Conservation (phyloP, 805 yeast species). For the Kodamaea sagamina region DNA sequence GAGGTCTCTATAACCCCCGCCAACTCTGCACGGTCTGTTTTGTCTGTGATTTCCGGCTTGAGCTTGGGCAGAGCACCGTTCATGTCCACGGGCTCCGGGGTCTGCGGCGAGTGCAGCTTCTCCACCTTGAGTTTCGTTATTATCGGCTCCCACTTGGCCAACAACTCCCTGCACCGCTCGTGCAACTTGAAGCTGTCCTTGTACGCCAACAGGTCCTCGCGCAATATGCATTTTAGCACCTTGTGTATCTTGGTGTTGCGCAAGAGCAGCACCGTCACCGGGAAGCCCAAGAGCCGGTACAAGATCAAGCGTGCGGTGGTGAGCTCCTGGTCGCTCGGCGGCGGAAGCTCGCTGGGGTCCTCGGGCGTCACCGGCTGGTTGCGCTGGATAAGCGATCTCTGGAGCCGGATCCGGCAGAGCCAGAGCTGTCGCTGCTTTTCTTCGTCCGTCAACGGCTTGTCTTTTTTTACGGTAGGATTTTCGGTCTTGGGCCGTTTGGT, state of each 20-base stretch:
- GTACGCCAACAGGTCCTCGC: conserved; percentile 40
- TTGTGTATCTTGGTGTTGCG: conserved; percentile 51
- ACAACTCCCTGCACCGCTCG: conserved; percentile 42
- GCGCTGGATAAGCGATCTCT: conserved; percentile 50
- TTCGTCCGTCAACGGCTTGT: conserved; percentile 31
- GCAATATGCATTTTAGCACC: conserved; percentile 50
- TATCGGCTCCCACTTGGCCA: conserved; percentile 42
- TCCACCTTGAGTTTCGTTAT: conserved; percentile 41
- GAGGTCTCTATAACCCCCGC: conserved; percentile 6
- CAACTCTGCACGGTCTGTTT: not conserved
- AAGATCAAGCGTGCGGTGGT: conserved; percentile 42
- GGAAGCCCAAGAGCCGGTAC: conserved; percentile 43
- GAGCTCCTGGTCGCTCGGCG: conserved; percentile 48
- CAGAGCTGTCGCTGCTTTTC: conserved; percentile 48
- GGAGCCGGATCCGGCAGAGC: conserved; percentile 51
- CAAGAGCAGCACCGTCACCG: conserved; percentile 43
- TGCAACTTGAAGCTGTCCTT: conserved; percentile 49
- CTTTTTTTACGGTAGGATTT: conserved; percentile 7
- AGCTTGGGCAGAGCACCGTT: not conserved
- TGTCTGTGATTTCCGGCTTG: conserved; percentile 3
- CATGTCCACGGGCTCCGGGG: conserved; percentile 7
- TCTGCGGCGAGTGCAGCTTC: conserved; percentile 17
- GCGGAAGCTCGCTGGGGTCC: conserved; percentile 34
- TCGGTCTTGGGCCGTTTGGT: conserved; percentile 10
- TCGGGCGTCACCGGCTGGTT: conserved; percentile 41